Conservation (phyloP, 129 eudicot genomes). For the Centella asiatica region DNA sequence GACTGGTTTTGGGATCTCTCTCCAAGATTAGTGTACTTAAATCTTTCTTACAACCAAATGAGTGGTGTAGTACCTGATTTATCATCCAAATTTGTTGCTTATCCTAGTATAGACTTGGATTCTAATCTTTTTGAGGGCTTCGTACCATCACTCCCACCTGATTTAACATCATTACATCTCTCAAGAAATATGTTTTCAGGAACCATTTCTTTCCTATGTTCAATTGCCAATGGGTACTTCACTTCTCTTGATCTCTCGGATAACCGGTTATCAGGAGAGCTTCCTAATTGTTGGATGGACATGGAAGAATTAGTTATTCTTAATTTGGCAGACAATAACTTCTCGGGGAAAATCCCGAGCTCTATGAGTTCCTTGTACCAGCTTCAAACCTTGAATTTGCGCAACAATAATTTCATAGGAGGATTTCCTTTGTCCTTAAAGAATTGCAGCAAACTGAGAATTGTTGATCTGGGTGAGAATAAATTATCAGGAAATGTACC, state of each 20-base stretch:
- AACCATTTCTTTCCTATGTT: conserved; percentile 23
- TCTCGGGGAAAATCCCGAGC: conserved; percentile 29
- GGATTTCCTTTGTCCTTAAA: conserved; percentile 25
- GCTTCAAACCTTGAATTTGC: conserved; percentile 18
- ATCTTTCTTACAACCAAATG: conserved; percentile 35
- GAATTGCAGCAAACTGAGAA: conserved; percentile 18
- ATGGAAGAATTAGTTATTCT: conserved; percentile 22
- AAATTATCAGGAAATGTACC: conserved; percentile 30
- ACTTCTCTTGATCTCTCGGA: conserved; percentile 28
- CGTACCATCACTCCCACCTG: conserved; percentile 23
- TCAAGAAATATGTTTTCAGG: conserved; percentile 30
- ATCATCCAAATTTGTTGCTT: conserved; percentile 5
- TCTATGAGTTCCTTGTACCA: conserved; percentile 24
- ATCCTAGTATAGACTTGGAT: conserved; percentile 28
- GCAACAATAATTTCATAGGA: conserved; percentile 24
- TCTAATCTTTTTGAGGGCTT: conserved; percentile 27
- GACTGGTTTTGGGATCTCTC: conserved; percentile 36
- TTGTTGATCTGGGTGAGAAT: conserved; percentile 38
- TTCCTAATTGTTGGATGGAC: conserved; percentile 32
- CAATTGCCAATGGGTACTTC: conserved; percentile 16
- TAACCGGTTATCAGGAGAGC: conserved; percentile 32
- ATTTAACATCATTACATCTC: conserved; percentile 18
- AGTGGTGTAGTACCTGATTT: conserved; percentile 29
- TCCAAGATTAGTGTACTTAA: conserved; percentile 20
- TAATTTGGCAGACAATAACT: conserved; percentile 27